Base-by-base conservation (phyloP, 306 rosid species). In the Vigna nakashimae region DNA sequence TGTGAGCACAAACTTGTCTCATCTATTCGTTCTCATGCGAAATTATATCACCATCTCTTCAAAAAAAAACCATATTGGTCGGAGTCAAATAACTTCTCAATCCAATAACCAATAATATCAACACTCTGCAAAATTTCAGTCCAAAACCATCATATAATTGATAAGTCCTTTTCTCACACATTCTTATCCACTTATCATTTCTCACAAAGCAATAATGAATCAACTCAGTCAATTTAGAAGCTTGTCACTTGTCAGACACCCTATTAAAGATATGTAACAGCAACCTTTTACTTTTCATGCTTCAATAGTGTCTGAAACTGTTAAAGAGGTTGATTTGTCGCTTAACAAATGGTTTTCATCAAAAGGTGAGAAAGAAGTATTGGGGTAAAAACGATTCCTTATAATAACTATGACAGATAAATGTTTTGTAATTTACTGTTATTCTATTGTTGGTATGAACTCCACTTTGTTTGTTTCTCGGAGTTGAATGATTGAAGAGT, bases 1-100 rank as follows among this genome's bases (percentile, higher is more conserved):
- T 28, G 16, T 48, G 36, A 68, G 58, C 30, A 0, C 74, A 45
- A 78, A 56, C 42, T 58, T 78, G 82, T 78, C 82, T 57, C 76
- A 34, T 78, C 56, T 69, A 6, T 45, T 78, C 26, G 51, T 48
- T 69, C 50, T 67, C 14, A 26, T 43, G 2, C 11, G 74, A 9
- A 50, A 66, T 75, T 18, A 36, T 65, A 12, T 46, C 28, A 16
- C 9, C 28, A 7, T 56, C 49, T 56, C 69, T 55, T 26, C 8
- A 36, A 13, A 77, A 20, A 18, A 20, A 76, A 57, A 69, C 69
- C 1, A 77, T 13, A 68, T 45, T 77, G 60, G 81, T 17, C n/a
- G 69, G 75, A 26, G 24, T 57, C 49, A 57, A 48, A 78, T 69
- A 59, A 70, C 30, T 34, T 26, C 65, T 48, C 55, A 60, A 56